Conservation (phyloP, 2,329 filamentous ascomycete genomes). For the Cladobotryum protrusum region DNA sequence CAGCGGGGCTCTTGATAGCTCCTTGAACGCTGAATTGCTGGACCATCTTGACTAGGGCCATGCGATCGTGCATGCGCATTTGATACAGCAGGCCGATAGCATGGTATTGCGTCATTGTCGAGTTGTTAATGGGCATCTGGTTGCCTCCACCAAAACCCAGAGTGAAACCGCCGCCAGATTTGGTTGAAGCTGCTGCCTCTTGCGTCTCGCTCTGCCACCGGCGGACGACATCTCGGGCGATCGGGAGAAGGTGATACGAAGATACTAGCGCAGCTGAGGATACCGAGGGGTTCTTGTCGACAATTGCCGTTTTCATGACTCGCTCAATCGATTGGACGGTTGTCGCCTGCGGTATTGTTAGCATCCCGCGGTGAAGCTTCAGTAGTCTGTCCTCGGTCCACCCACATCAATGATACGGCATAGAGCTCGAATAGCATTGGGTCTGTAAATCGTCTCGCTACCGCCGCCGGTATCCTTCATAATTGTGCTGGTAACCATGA, state of each 20-base stretch:
- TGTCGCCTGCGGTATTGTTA: slow-evolving; percentile 54
- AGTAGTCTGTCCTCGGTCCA: slow-evolving; percentile 13
- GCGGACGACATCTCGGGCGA: slow-evolving; percentile 89
- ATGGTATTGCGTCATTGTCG: slow-evolving; percentile 97
- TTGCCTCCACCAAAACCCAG: slow-evolving; percentile 80
- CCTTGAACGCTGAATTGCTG: slow-evolving; percentile 92
- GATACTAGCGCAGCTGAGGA: slow-evolving; percentile 94
- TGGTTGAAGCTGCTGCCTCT: slow-evolving; percentile 85
- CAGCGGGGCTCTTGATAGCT: slow-evolving; percentile 90
- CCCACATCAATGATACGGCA: slow-evolving; percentile 94
- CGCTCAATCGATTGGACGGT: slow-evolving; percentile 97
- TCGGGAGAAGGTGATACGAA: slow-evolving; percentile 94
- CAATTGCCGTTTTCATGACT: slow-evolving; percentile 97
- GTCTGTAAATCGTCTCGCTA: slow-evolving; percentile 87
- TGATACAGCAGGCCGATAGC: slow-evolving; percentile 96
- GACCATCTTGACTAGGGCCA: slow-evolving; percentile 99
- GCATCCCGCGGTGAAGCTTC: slow-evolving; percentile 13
- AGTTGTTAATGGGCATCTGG: slow-evolving; percentile 77
- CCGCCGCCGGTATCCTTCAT: slow-evolving; percentile 99
- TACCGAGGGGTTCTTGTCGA: slow-evolving; percentile 97
- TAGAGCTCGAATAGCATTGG: slow-evolving; percentile 90
- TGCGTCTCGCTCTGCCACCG: slow-evolving; percentile 99
- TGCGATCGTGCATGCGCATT: slow-evolving; percentile 94
- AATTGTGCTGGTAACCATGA: slow-evolving; percentile 98
- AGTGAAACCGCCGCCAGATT: slow-evolving; percentile 84